Evolutionary conservation across 1,139 yeast species (phyloP).

Genomic region (Blastobotrys malaysiensis): DNA sequence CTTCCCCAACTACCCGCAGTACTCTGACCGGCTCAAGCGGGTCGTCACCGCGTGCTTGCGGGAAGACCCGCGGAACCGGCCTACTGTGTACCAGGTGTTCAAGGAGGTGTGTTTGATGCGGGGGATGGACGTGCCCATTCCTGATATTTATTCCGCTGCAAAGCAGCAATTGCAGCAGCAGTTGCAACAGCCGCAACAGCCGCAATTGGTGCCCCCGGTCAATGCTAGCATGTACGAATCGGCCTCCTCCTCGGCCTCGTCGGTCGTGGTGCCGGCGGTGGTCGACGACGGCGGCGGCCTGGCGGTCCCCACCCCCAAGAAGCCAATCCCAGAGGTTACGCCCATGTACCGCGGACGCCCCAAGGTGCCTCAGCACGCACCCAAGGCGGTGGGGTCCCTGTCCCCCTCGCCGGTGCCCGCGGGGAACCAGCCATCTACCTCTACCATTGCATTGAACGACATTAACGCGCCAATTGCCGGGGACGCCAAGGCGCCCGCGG

Average conservation of each 20-base stretch:
- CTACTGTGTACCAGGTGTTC: conserved; percentile 79
- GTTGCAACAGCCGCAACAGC: conserved; percentile 9
- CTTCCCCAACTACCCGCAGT: conserved; percentile 46
- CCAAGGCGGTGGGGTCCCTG: not conserved
- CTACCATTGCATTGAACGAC: conserved; percentile 12
- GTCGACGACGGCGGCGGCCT: not conserved
- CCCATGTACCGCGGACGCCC: conserved; percentile 29
- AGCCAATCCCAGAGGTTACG: conserved; percentile 21
- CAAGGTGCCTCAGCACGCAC: not conserved
- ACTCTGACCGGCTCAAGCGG: conserved; percentile 36
- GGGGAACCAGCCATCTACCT: conserved; percentile 9
- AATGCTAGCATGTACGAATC: not conserved
- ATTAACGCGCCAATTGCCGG: conserved; percentile 2
- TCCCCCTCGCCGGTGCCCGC: conserved; percentile 7
- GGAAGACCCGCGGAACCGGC: conserved; percentile 75
- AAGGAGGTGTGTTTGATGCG: conserved; percentile 61
- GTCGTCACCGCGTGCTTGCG: conserved; percentile 73
- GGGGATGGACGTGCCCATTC: conserved; percentile 48
- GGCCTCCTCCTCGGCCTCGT: conserved; percentile 2
- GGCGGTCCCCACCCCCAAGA: conserved; percentile 7
- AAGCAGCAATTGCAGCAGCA: conserved; percentile 17
- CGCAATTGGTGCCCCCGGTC: not conserved
- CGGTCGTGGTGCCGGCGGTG: conserved; percentile 7
- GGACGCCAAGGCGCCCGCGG: conserved; percentile 9
- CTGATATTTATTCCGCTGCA: conserved; percentile 23